Evolutionary conservation across 2,329 filamentous ascomycete genomes (phyloP).

Genomic region (Fusarium anguioides): DNA sequence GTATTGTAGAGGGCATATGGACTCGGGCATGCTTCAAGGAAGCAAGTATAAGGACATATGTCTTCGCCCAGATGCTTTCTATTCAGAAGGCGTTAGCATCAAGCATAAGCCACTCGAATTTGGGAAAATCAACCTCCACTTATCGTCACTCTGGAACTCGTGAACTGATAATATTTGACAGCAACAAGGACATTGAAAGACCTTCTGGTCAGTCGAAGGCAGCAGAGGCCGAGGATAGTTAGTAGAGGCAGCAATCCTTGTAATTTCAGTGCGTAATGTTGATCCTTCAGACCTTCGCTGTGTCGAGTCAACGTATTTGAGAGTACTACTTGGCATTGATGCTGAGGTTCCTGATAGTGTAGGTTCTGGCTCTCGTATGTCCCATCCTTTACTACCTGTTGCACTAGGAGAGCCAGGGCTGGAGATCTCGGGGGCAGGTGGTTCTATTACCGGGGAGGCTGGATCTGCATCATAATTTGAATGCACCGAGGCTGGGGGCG

Average conservation of each 20-base stretch:
- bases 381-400: background rate
- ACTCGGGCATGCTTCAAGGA: background rate
- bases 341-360: background rate
- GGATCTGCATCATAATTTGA: no score
- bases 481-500: no score
- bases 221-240: background rate
- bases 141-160: background rate
- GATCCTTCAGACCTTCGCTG: background rate
- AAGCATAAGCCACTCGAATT: no score
- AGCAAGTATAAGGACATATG: background rate
- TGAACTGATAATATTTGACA: background rate
- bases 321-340: background rate
- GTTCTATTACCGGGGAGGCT: no score
- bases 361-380: background rate
- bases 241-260: background rate
- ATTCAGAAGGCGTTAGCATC: background rate
- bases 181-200: background rate
- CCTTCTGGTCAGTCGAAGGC: background rate
- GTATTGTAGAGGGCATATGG: background rate
- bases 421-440: background rate
- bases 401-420: background rate
- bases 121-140: no score
- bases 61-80: background rate
- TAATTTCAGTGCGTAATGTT: background rate
- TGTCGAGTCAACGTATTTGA: background rate